phyloP scores from a whole-genome alignment of 2,329 filamentous ascomycete genomes.

The Gaeumannomyces sp. region DNA sequence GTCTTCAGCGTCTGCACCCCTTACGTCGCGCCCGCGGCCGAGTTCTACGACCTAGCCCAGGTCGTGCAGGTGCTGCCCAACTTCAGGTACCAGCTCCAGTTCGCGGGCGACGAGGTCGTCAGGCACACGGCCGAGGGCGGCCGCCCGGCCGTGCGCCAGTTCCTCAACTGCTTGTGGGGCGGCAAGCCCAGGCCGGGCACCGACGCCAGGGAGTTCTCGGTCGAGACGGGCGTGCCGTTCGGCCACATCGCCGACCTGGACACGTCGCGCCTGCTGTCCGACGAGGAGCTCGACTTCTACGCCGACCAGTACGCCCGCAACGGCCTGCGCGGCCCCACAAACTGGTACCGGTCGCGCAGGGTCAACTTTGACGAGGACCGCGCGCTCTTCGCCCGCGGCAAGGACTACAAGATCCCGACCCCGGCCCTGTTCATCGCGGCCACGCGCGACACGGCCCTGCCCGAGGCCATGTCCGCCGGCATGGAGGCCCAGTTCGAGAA shows the following conservation, averaged over 20 bases:
- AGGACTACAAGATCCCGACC: constrained; percentile 40
- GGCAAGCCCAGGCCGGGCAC: constrained; percentile 40
- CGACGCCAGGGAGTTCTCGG: constrained; percentile 50
- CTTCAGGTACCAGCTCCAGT: constrained; percentile 80
- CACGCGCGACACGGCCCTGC: constrained; percentile 63
- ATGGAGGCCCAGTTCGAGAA: constrained; percentile 66
- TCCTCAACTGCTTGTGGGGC: constrained; percentile 68
- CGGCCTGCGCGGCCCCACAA: constrained; percentile 72
- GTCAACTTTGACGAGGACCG: constrained; percentile 73
- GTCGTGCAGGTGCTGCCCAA: constrained; percentile 55
- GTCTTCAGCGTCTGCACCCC: constrained; percentile 80
- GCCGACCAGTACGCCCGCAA: constrained; percentile 62
- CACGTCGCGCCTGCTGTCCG: constrained; percentile 52
- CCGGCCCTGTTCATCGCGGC: constrained; percentile 74
- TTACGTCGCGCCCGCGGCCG: constrained; percentile 48
- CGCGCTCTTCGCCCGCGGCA: constrained; percentile 49
- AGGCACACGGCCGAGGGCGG: constrained; percentile 47
- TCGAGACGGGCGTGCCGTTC: constrained; percentile 56
- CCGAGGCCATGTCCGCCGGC: constrained; percentile 59
- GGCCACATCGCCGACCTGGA: constrained; percentile 54
- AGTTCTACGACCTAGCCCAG: constrained; percentile 49
- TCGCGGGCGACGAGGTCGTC: constrained; percentile 64
- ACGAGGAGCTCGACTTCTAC: constrained; percentile 73
- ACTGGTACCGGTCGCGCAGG: constrained; percentile 77
- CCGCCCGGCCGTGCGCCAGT: constrained; percentile 51